Percentiles rank a stretch among this genome's conserved stretches.
Conservation (phyloP, 2,329 filamentous ascomycete genomes). For the Hymenoscyphus infarciens region DNA sequence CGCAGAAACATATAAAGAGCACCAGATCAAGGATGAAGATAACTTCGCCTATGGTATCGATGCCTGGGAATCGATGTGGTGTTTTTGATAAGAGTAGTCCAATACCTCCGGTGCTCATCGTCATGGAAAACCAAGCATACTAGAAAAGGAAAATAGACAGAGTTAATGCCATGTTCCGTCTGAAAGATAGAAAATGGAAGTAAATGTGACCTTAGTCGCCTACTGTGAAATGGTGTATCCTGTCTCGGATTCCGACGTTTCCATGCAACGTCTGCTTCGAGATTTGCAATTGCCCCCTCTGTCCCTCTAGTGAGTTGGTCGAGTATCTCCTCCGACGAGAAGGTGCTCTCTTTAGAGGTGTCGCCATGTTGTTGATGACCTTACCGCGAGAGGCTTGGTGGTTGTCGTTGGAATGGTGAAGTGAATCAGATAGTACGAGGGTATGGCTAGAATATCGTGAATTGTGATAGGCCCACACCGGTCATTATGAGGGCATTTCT, state of each 20-base stretch:
- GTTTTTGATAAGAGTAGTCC: conserved; percentile 53
- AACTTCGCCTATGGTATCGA: conserved; percentile 56
- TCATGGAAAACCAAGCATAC: conserved; percentile 62
- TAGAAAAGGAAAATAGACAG: neutral
- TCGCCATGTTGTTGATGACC: neutral
- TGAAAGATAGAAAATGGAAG: neutral
- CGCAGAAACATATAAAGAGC: conserved; percentile 50
- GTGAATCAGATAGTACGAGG: neutral
- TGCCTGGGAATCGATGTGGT: neutral
- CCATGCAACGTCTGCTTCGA: conserved; percentile 17
- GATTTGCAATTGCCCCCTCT: conserved; percentile 16
- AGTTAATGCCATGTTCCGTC: neutral
- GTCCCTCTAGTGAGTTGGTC: conserved; percentile 20
- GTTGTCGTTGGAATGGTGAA: too few species aligned
- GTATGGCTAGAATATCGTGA: neutral
- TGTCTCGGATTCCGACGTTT: conserved; percentile 22
- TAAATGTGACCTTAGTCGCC: neutral
- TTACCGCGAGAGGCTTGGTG: neutral
- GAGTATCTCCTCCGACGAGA: neutral
- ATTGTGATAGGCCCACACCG: neutral
- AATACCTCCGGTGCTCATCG: conserved; percentile 69
- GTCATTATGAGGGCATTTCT: neutral
- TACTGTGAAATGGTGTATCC: conserved; percentile 29
- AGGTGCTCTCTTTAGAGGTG: neutral
- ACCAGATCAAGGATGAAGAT: conserved; percentile 67